Conservation (phyloP, 495 filamentous ascomycete genomes). For the Annulohypoxylon bovei region DNA sequence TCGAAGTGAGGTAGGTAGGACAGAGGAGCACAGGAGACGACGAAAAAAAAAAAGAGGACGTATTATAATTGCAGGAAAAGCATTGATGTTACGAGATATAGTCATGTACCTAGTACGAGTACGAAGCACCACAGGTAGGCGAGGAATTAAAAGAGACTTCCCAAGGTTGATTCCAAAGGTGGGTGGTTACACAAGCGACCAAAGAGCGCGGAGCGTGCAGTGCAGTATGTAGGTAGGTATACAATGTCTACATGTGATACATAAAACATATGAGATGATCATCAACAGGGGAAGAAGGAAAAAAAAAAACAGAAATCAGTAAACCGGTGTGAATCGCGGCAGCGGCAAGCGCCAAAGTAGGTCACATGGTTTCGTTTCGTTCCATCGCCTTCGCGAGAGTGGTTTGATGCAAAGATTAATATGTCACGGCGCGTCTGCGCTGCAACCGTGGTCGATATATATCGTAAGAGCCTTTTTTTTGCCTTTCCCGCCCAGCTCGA, state of each 20-base stretch:
- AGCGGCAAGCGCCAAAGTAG: slow-evolving; percentile 32
- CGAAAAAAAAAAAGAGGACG: neutral
- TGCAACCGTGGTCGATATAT: slow-evolving; percentile 2
- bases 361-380: slow-evolving; percentile 22
- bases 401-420: slow-evolving; percentile 24
- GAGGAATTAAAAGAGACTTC: neutral
- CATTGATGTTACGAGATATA: neutral
- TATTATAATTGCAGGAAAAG: no score
- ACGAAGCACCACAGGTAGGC: neutral
- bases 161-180: neutral
- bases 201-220: neutral
- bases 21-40: neutral
- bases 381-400: slow-evolving; percentile 16
- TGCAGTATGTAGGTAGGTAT: neutral
- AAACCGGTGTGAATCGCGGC: slow-evolving; percentile 33
- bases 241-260: slow-evolving; percentile 2
- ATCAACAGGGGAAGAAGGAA: slow-evolving; percentile 4
- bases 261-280: neutral
- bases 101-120: neutral
- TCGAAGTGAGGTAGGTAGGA: slow-evolving; percentile 14
- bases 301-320: neutral
- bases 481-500: neutral
- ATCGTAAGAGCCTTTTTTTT: neutral
- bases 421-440: slow-evolving; percentile 3
- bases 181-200: slow-evolving; percentile 24